Conservation (phyloP, 345 rosid species). For the Iberis pinnata region DNA sequence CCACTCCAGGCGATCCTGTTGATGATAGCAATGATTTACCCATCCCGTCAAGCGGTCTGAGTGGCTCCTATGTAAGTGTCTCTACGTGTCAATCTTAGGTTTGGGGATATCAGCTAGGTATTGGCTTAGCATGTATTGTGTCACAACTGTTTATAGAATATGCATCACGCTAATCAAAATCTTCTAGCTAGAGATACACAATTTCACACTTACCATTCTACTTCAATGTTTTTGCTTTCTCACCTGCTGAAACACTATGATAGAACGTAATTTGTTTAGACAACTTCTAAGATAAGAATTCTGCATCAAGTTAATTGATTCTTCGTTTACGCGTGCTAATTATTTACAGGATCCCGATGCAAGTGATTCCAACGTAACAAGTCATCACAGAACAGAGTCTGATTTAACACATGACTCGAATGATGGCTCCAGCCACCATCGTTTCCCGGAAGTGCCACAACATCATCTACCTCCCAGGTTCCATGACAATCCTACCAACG, state of each 20-base stretch:
- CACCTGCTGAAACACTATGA: not conserved
- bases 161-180: not conserved
- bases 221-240: not conserved
- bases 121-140: not conserved
- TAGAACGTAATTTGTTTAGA: not conserved
- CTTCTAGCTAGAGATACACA: conserved; percentile 4
- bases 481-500: conserved; percentile 33
- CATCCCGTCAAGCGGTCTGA: conserved; percentile 36
- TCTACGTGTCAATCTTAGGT: conserved; percentile 1
- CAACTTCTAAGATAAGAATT: not conserved
- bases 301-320: conserved; percentile 4
- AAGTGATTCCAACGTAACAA: conserved; percentile 34
- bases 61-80: conserved; percentile 33
- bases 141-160: not conserved
- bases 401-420: conserved; percentile 42
- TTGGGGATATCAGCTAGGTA: conserved; percentile 10
- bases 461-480: conserved; percentile 41
- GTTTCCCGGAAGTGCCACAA: conserved; percentile 38
- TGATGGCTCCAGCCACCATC: conserved; percentile 45
- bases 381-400: conserved; percentile 40
- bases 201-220: not conserved
- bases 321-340: not conserved
- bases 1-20: conserved; percentile 77
- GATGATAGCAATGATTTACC: conserved; percentile 62
- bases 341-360: conserved; percentile 54